Base-by-base conservation (phyloP, 2,329 filamentous ascomycete genomes). In the Fusarium dlaminii region DNA sequence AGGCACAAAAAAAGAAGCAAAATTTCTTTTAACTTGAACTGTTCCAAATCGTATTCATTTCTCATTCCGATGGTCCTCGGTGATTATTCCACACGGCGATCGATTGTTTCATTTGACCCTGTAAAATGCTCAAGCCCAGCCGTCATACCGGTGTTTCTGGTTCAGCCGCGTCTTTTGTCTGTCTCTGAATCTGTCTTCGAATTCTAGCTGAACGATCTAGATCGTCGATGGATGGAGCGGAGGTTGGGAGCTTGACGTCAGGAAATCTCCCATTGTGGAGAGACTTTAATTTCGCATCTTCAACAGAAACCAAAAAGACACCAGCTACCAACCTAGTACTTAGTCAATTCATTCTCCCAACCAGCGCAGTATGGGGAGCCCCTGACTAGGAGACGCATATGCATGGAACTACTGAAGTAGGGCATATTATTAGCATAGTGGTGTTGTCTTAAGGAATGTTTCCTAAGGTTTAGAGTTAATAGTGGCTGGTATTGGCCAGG, bases 1-100 rank as follows among this genome's bases (percentile, higher is more conserved):
- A 83, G 78, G 79, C 78, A 80, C 77, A 80, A 80, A 80, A 78
- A 82, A 81, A 80, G 77, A 79, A 81, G 77, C 73, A 80, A 81
- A 81, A 83, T 70, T 79, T 78, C 71, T 72, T 77, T 77, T 74
- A 56, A 75, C 37, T 60, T 62, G 42, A 48, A 64, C 52, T 69
- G 46, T 63, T 71, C 60, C 60, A 56, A 57, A 62, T 63, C 56
- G 65, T 45, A 73, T 73, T 68, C 32, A 58, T 72, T 60, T 72
- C 64, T 56, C 61, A 68, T 68, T 63, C 29, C 54, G 10, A 39
- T 48, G n/a, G 20, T 20, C 27, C 27, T 37, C 55, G 8, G 51
- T 67, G 56, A 52, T 46, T 51, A 32, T 40, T 55, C 40, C 27
- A 55, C 30, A 20, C 34, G 27, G 32, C 18, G 27, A 51, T 57